Evolutionary conservation across 257 asterid species (phyloP).

Genomic region (Solanum microdontum): DNA sequence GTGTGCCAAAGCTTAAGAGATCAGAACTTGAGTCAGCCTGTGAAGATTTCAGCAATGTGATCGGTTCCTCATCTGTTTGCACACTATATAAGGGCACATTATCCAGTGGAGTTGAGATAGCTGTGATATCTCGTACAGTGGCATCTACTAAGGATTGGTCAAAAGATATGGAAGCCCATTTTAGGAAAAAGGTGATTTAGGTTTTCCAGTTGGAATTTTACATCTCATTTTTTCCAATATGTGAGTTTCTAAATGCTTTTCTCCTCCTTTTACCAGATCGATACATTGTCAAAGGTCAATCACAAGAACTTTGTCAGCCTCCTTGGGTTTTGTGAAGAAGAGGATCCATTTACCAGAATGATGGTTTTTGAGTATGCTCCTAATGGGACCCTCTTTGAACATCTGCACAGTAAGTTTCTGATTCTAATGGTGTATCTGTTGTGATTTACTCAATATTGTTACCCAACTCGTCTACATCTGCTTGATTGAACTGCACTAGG

Average conservation of each 20-base stretch:
- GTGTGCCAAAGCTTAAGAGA: slow-evolving; percentile 80
- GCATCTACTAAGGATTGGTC: slow-evolving; percentile 71
- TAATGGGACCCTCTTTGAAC: slow-evolving; percentile 89
- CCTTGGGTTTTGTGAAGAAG: slow-evolving; percentile 76
- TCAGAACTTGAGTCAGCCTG: slow-evolving; percentile 75
- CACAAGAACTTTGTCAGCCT: slow-evolving; percentile 82
- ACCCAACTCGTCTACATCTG: not conserved
- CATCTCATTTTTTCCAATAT: not conserved
- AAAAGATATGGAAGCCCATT: slow-evolving; percentile 46
- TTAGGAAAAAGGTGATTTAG: slow-evolving; percentile 57
- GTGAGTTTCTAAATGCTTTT: not conserved
- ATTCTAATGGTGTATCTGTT: not conserved
- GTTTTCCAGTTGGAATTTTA: not conserved
- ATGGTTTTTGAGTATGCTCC: slow-evolving; percentile 93
- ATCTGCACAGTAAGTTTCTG: slow-evolving; percentile 65
- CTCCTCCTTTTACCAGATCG: slow-evolving; percentile 40
- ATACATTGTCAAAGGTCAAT: slow-evolving; percentile 61
- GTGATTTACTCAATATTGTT: not conserved
- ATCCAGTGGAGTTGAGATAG: slow-evolving; percentile 88
- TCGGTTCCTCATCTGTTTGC: slow-evolving; percentile 53
- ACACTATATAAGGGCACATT: slow-evolving; percentile 73
- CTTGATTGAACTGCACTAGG: not conserved
- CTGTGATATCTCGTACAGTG: slow-evolving; percentile 54
- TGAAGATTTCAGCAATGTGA: slow-evolving; percentile 88
- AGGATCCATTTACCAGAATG: slow-evolving; percentile 81